These are phyloP conservation scores for Aspergillus neoniger DNA, from an alignment of 2,329 filamentous ascomycete species.

Conservation along the genomic window DNA sequence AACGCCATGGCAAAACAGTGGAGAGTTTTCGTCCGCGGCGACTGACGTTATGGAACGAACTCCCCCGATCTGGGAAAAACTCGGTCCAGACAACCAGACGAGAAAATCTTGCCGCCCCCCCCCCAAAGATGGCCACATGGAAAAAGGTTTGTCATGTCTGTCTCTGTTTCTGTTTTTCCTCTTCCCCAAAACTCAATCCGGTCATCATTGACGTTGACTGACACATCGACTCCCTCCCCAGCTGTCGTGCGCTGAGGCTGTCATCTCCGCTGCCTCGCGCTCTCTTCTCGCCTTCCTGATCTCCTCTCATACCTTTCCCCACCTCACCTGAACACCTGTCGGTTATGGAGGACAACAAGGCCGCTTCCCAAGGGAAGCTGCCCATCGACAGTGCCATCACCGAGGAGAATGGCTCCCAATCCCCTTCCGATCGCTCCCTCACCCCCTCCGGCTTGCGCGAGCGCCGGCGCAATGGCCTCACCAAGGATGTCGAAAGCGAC, in stretches of 20 bases:
- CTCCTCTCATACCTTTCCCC: not conserved
- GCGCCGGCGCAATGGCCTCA: not conserved
- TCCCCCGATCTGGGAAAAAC: no score
- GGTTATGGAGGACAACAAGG: not conserved
- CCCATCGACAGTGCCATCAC: not conserved
- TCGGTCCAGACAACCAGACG: no score
- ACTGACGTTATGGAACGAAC: no score
- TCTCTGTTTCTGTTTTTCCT: not conserved
- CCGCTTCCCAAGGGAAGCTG: not conserved
- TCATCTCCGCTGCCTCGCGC: not conserved
- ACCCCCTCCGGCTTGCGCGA: not conserved
- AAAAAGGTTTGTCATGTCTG: no score
- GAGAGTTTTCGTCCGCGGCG: no score
- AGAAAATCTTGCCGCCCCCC: no score
- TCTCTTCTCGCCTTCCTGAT: not conserved
- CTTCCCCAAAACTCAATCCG: not conserved
- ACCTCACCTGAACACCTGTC: not conserved
- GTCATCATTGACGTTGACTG: not conserved
- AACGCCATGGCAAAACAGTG: no score
- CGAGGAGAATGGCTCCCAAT: not conserved
- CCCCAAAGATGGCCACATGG: not conserved
- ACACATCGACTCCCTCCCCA: not conserved
- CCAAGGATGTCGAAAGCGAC: conserved; percentile 7
- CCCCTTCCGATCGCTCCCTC: not conserved
- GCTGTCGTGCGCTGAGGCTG: not conserved